Evolutionary conservation across 192 early-diverging fungal species (phyloP).

Genomic region (Neocallimastix lanati): DNA sequence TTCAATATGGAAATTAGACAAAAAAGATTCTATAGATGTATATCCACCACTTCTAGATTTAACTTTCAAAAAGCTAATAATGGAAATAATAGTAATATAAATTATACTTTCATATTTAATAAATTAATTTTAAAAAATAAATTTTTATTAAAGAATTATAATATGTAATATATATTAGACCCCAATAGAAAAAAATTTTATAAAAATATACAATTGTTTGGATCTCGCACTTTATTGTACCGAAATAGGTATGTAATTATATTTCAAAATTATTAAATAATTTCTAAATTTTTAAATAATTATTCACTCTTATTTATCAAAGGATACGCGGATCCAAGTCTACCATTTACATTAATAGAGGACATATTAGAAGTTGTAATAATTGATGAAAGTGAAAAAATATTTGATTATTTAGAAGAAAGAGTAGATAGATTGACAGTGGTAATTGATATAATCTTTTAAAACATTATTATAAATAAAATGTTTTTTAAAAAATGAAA

Average conservation of each 20-base stretch:
- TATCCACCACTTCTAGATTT: not conserved
- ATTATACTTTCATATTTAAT: no score
- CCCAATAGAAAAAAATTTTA: not conserved
- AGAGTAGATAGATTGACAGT: constrained; percentile 23
- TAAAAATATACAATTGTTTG: not conserved
- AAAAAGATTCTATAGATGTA: not conserved
- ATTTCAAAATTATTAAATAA: no score
- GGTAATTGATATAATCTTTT: constrained; percentile 18
- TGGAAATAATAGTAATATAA: not conserved
- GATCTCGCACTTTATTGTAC: not conserved
- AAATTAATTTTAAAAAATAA: no score
- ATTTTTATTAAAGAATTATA: no score
- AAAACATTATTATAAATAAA: no score
- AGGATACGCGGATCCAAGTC: not conserved
- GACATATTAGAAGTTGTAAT: constrained; percentile 50
- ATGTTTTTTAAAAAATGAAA: no score
- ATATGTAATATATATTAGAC: not conserved
- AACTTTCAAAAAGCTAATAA: not conserved
- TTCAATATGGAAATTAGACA: not conserved
- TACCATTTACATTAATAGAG: constrained; percentile 37
- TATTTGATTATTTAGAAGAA: constrained; percentile 51
- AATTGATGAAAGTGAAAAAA: constrained; percentile 21
- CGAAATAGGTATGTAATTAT: not conserved
- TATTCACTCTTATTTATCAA: no score
- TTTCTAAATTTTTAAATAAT: no score